A percentile compares a stretch with the other conserved stretches of the same genome.
These are phyloP conservation scores for Pestalotiopsis sp. DNA, from an alignment of 2,329 filamentous ascomycete species.

Conservation along the genomic window DNA sequence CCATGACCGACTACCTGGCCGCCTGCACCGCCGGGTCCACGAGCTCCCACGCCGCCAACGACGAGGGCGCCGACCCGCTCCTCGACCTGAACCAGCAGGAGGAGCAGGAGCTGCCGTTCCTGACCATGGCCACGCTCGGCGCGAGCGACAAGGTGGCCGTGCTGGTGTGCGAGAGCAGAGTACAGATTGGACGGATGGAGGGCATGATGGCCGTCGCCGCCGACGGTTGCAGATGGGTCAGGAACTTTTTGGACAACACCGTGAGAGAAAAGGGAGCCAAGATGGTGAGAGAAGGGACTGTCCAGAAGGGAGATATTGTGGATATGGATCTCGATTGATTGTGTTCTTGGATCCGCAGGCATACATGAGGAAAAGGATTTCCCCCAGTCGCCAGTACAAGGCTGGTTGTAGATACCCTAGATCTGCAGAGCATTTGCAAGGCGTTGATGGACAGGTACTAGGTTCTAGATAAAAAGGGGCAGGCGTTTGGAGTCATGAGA, in stretches of 20 bases:
- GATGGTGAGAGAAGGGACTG: slow-evolving; percentile 61
- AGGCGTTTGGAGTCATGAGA: slow-evolving; percentile 3
- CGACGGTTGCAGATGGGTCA: slow-evolving; percentile 87
- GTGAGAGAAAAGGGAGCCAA: slow-evolving; percentile 71
- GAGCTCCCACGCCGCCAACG: slow-evolving; percentile 64
- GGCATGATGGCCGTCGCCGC: slow-evolving; percentile 92
- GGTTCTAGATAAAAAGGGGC: slow-evolving; percentile 3
- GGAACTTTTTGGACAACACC: slow-evolving; percentile 78
- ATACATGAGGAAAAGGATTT: neutral
- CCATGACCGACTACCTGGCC: slow-evolving; percentile 89
- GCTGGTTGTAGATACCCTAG: neutral
- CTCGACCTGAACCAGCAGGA: slow-evolving; percentile 80
- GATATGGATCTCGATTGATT: slow-evolving; percentile 52
- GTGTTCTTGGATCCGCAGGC: neutral
- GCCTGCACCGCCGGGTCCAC: slow-evolving; percentile 87
- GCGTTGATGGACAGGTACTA: slow-evolving; percentile 9
- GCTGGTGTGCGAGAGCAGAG: slow-evolving; percentile 82
- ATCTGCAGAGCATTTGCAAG: slow-evolving; percentile 14
- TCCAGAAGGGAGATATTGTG: slow-evolving; percentile 50
- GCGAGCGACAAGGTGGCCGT: slow-evolving; percentile 75
- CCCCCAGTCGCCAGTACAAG: neutral
- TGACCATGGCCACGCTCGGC: slow-evolving; percentile 84
- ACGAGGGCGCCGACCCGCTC: slow-evolving; percentile 74
- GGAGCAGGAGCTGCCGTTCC: slow-evolving; percentile 84
- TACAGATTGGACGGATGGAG: slow-evolving; percentile 82